phyloP scores from a whole-genome alignment of 2,329 filamentous ascomycete species.

The Talaromyces verruculosus region DNA sequence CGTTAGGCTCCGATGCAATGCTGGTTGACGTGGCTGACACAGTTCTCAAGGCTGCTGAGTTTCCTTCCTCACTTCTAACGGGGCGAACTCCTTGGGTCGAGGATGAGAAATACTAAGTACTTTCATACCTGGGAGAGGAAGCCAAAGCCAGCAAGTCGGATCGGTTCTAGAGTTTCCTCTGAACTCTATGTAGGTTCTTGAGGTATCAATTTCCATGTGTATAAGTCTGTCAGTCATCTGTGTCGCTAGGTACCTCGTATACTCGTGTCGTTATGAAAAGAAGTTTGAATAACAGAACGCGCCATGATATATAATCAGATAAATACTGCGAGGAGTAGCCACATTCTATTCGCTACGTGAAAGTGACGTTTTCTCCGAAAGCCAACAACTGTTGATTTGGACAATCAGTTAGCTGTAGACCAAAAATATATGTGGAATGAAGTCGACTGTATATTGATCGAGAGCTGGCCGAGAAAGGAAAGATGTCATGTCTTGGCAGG shows the following conservation, averaged over 20 bases:
- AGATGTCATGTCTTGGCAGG: conserved; percentile 3
- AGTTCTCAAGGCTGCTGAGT: background rate
- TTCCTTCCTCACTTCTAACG: background rate
- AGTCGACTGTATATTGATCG: background rate
- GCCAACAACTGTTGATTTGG: background rate
- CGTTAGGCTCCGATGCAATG: background rate
- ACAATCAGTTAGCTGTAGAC: background rate
- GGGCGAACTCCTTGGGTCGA: background rate
- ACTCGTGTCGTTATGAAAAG: background rate
- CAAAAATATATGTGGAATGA: background rate
- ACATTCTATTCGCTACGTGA: background rate
- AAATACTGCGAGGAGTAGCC: background rate
- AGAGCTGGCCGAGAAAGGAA: background rate
- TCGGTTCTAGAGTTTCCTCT: background rate
- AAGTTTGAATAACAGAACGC: background rate
- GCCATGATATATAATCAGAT: background rate
- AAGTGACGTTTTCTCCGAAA: background rate
- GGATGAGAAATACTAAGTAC: background rate
- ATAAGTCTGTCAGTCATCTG: too few species aligned
- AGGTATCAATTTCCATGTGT: background rate
- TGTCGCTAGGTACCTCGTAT: too few species aligned
- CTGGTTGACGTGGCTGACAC: background rate
- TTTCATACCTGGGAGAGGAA: background rate
- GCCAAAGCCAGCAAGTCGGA: background rate
- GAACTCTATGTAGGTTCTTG: background rate